A percentile compares a stretch with the other conserved stretches of the same genome.
phyloP scores from a whole-genome alignment of 495 filamentous ascomycete species.

The Xylaria cubensis region DNA sequence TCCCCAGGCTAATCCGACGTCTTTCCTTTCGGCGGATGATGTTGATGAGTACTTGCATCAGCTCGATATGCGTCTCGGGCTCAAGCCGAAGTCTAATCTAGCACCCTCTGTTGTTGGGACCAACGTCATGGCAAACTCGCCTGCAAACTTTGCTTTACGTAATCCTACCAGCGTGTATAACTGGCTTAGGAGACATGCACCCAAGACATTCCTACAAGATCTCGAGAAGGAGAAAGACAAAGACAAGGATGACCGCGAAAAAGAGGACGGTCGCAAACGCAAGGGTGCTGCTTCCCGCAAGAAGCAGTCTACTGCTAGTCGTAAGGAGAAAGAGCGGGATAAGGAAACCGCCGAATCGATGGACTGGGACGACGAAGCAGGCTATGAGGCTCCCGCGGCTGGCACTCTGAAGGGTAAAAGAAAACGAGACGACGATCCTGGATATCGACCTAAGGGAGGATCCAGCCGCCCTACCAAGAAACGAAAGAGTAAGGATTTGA shows the following conservation, averaged over 20 bases:
- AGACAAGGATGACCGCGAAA: slow-evolving; percentile 49
- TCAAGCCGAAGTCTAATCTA: slow-evolving; percentile 48
- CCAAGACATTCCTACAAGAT: slow-evolving; percentile 83
- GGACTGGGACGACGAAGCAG: slow-evolving; percentile 55
- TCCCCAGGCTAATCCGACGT: slow-evolving; percentile 47
- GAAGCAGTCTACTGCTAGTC: slow-evolving; percentile 38
- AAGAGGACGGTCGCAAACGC: slow-evolving; percentile 44
- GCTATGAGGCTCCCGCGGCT: slow-evolving; percentile 45
- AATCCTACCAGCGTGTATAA: slow-evolving; percentile 90
- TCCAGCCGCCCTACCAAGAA: slow-evolving; percentile 68
- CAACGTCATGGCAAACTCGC: slow-evolving; percentile 41
- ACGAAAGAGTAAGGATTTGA: slow-evolving; percentile 51
- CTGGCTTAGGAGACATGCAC: slow-evolving; percentile 85
- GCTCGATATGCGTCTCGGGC: slow-evolving; percentile 70
- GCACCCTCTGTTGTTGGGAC: slow-evolving; percentile 56
- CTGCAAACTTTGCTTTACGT: slow-evolving; percentile 64
- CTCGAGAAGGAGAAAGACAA: slow-evolving; percentile 71
- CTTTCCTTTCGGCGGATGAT: slow-evolving; percentile 76
- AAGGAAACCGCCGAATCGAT: slow-evolving; percentile 46
- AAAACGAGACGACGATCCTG: slow-evolving; percentile 69
- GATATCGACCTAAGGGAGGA: slow-evolving; percentile 72
- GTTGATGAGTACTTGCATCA: slow-evolving; percentile 80
- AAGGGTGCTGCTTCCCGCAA: slow-evolving; percentile 41
- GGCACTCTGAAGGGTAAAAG: slow-evolving; percentile 52
- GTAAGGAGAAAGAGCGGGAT: slow-evolving; percentile 41